Percentiles rank a stretch among this genome's conserved stretches.
Conservation (phyloP, 2,329 filamentous ascomycete species). For the Pyrenophora teres region DNA sequence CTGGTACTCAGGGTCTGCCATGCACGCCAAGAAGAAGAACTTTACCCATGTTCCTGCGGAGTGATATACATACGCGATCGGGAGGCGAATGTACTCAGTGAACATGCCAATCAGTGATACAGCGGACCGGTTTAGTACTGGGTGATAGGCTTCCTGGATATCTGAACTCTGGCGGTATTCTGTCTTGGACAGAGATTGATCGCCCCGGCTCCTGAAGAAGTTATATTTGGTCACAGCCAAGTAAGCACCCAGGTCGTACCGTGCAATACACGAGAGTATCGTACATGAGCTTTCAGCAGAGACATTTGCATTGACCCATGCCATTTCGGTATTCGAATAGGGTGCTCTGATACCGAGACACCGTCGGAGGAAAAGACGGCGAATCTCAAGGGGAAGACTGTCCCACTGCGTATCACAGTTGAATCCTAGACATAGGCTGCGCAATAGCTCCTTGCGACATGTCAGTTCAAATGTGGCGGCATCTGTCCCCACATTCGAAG, state of each 20-base stretch:
- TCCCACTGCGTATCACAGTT: conserved; percentile 60
- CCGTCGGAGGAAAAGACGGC: conserved; percentile 53
- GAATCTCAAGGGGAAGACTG: conserved; percentile 52
- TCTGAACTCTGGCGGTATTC: conserved; percentile 44
- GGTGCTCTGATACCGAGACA: conserved; percentile 51
- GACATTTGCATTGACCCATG: conserved; percentile 54
- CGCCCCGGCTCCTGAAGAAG: conserved; percentile 35
- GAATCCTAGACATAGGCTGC: conserved; percentile 55
- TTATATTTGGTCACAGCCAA: conserved; percentile 41
- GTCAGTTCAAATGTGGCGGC: conserved; percentile 26
- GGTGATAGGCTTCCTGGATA: conserved; percentile 39
- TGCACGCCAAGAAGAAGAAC: conserved; percentile 55
- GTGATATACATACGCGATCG: conserved; percentile 51
- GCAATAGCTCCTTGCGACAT: conserved; percentile 53
- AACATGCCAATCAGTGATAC: conserved; percentile 30
- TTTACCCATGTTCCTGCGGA: conserved; percentile 52
- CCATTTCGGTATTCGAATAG: conserved; percentile 48
- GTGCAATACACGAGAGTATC: conserved; percentile 50
- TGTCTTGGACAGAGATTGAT: conserved; percentile 30
- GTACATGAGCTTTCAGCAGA: conserved; percentile 48
- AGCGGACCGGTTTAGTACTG: conserved; percentile 37
- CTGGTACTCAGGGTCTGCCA: conserved; percentile 59
- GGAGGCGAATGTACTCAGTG: conserved; percentile 37
- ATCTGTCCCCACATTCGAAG: conserved; percentile 22
- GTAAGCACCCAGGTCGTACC: conserved; percentile 56